Evolutionary conservation across 2,329 filamentous ascomycete genomes (phyloP), one percentile per base, ranked within the genome.

Genomic region (Chrysoporthe austroafricana): DNA sequence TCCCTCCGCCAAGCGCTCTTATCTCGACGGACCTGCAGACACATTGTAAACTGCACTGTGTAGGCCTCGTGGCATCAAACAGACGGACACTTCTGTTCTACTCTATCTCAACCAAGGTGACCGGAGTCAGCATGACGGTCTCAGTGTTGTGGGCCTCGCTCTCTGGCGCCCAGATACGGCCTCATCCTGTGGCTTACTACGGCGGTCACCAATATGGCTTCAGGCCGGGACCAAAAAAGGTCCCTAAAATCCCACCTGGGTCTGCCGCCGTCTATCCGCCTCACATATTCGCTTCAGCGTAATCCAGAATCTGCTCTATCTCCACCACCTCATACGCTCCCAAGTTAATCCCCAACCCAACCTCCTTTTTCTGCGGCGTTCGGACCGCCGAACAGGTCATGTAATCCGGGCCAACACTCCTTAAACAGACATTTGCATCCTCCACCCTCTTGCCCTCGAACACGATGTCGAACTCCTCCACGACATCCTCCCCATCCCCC

Each of bases 371-470:
- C 46, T 70, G 73, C 1, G 79, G 79, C 61, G 80, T 82, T 69
- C 82, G 78, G 57, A 86, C 78, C 1, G 82, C 84, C 34, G 84
- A 84, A 69, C 83, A 84, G 65, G 85, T 79, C 83, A 88, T 87
- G 76, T 83, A 87, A 58, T 86, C 83, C 11, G 75, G 73, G 0
- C 82, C 84, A 39, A 86, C 72, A 5, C 82, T 77, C 46, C 82
- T 73, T 44, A 84, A 71, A 66, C 78, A 80, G 7, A 84, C 74
- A 62, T 83, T 81, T 39, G 77, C 80, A 66, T 81, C 79, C 18
- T 79, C 76, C 6, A 83, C 79, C 71, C 67, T 76, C n/a, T 58
- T 34, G 8, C 81, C 81, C 58, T 73, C 71, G 64, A 84, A 81
- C 63, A 74, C 62, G n/a, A 84, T 76, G 62, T 82, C 79, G 52